Evolutionary conservation across 2,329 filamentous ascomycete species (phyloP).

Genomic region (Didymellaceae sp.): DNA sequence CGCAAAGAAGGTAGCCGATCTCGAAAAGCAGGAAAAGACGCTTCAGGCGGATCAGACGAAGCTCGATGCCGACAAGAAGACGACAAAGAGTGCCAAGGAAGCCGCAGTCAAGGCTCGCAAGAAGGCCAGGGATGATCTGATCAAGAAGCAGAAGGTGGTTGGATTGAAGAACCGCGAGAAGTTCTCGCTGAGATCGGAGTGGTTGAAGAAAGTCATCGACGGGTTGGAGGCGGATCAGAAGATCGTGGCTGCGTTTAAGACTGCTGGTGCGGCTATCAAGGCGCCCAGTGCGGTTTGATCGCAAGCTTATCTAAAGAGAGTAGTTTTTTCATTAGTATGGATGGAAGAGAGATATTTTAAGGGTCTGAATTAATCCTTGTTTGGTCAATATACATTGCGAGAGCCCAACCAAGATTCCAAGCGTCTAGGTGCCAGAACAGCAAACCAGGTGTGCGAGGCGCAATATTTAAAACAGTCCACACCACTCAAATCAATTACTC

Average conservation of each 20-base stretch:
- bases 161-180: not conserved
- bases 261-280: not conserved
- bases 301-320: too few relatives aligned
- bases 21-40: not conserved
- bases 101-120: not conserved
- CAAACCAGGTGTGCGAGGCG: too few relatives aligned
- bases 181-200: not conserved
- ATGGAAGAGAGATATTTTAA: too few relatives aligned
- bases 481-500: too few relatives aligned
- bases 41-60: not conserved
- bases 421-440: too few relatives aligned
- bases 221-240: not conserved
- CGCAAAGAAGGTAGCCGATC: not conserved
- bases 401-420: too few relatives aligned
- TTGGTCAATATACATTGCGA: too few relatives aligned
- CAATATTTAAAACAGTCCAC: too few relatives aligned
- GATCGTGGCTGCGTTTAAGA: not conserved
- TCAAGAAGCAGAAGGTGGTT: not conserved
- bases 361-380: too few relatives aligned
- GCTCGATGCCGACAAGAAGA: not conserved
- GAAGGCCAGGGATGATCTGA: not conserved
- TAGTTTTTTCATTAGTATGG: too few relatives aligned
- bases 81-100: not conserved
- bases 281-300: not conserved
- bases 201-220: not conserved